phyloP scores from a whole-genome alignment of 2,329 filamentous ascomycete species.

The Pseudocercospora fijiensis region DNA sequence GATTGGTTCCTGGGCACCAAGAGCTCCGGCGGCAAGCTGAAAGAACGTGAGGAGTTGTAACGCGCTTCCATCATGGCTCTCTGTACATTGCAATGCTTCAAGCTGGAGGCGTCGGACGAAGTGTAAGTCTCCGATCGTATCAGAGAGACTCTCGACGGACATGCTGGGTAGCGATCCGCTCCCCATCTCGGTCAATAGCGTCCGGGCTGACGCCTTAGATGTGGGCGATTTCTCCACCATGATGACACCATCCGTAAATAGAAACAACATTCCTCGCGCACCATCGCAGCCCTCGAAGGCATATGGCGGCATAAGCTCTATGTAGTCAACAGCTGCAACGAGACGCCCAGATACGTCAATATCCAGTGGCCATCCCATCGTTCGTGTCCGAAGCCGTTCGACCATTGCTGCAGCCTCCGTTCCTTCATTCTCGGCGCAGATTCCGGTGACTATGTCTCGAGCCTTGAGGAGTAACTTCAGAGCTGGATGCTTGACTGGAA shows the following conservation, averaged over 20 bases:
- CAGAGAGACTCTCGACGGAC: constrained; percentile 50
- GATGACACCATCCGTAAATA: constrained; percentile 81
- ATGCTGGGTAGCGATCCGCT: constrained; percentile 59
- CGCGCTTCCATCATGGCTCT: constrained; percentile 31
- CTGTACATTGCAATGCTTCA: constrained; percentile 31
- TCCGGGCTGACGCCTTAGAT: constrained; percentile 62
- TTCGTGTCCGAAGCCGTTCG: constrained; percentile 58
- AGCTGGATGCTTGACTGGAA: constrained; percentile 83
- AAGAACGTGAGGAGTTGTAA: constrained; percentile 34
- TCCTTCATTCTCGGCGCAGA: constrained; percentile 84
- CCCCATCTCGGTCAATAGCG: constrained; percentile 80
- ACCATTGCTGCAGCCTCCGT: constrained; percentile 70
- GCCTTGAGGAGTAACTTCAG: constrained; percentile 81
- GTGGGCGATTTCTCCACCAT: constrained; percentile 64
- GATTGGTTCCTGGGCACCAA: constrained; percentile 24
- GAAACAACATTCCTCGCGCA: constrained; percentile 65
- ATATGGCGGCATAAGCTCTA: constrained; percentile 74
- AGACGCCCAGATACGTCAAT: constrained; percentile 70
- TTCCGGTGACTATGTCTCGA: constrained; percentile 90
- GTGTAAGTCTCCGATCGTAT: constrained; percentile 63
- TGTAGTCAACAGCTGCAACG: constrained; percentile 75
- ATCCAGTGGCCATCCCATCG: constrained; percentile 34
- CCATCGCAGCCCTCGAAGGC: constrained; percentile 38
- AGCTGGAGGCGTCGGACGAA: constrained; percentile 52
- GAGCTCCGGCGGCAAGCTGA: constrained; percentile 26